phyloP scores from a whole-genome alignment of 148 eudicot genomes.

The Talinum fruticosum region DNA sequence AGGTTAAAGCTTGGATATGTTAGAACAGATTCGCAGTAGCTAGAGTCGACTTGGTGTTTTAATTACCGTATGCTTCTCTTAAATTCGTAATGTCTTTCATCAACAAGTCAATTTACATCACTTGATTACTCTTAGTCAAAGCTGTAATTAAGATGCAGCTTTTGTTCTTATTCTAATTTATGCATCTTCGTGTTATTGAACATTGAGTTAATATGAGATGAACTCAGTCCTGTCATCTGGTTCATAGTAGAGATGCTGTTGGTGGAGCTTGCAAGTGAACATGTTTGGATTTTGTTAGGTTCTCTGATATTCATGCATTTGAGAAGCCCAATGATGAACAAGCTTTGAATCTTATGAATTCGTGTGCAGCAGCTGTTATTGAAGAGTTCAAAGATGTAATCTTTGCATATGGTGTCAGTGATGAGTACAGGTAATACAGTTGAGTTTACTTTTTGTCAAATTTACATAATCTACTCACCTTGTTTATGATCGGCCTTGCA shows the following conservation, averaged over 20 bases:
- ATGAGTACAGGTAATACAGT: conserved; percentile 58
- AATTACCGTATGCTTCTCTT: not conserved
- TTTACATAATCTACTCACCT: not conserved
- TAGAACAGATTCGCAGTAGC: not conserved
- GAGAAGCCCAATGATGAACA: conserved; percentile 90
- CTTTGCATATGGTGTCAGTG: conserved; percentile 84
- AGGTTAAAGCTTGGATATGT: not conserved
- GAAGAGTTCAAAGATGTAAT: conserved; percentile 67
- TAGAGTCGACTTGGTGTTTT: not conserved
- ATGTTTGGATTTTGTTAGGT: conserved; percentile 50
- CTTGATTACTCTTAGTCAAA: not conserved
- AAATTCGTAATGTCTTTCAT: conserved; percentile 2
- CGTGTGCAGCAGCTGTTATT: conserved; percentile 76
- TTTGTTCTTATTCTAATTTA: not conserved
- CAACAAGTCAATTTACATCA: not conserved
- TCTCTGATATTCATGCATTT: conserved; percentile 85
- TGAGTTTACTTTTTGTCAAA: not conserved
- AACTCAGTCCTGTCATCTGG: conserved; percentile 18
- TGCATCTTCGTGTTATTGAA: conserved; percentile 3
- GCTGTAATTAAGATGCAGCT: not conserved
- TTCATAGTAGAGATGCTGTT: conserved; percentile 17
- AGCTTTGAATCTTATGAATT: conserved; percentile 90
- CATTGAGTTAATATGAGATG: not conserved
- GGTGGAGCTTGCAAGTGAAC: conserved; percentile 31
- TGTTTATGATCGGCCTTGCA: conserved; percentile 34